These are phyloP conservation scores for Aspergillus udagawae DNA, from an alignment of 2,329 filamentous ascomycete species.

Conservation along the genomic window DNA sequence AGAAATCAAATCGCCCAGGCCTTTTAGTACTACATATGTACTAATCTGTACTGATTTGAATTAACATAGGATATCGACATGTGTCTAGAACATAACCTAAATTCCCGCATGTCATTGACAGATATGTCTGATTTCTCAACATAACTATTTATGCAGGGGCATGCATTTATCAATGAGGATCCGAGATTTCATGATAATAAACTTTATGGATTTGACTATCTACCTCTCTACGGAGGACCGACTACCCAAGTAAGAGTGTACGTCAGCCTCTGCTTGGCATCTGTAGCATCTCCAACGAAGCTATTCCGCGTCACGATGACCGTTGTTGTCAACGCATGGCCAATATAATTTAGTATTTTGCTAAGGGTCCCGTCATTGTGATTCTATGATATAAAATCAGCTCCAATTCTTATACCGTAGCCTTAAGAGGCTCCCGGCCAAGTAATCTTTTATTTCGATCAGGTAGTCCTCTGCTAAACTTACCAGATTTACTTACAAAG, in stretches of 20 bases:
- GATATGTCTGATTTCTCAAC: neutral
- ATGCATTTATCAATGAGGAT: neutral
- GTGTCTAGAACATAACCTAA: neutral
- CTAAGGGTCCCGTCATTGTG: neutral
- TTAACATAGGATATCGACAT: neutral
- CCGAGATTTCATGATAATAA: neutral
- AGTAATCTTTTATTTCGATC: no score
- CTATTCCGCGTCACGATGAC: neutral
- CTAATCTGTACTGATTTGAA: no score
- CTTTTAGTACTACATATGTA: no score
- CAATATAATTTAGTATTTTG: neutral
- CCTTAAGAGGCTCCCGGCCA: neutral
- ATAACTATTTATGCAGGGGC: neutral
- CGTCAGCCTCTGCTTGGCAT: slow-evolving; percentile 1
- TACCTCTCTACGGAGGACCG: no score
- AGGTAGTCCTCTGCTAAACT: no score
- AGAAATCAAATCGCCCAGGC: neutral
- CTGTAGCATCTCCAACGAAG: neutral
- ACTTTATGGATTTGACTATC: neutral
- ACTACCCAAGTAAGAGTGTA: neutral
- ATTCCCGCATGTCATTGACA: no score
- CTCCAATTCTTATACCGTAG: neutral
- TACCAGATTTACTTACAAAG: no score
- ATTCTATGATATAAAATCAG: neutral
- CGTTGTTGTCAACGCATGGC: neutral